Evolutionary conservation across 2,329 filamentous ascomycete genomes (phyloP).

Genomic region (Aspergillus pseudoterreus): DNA sequence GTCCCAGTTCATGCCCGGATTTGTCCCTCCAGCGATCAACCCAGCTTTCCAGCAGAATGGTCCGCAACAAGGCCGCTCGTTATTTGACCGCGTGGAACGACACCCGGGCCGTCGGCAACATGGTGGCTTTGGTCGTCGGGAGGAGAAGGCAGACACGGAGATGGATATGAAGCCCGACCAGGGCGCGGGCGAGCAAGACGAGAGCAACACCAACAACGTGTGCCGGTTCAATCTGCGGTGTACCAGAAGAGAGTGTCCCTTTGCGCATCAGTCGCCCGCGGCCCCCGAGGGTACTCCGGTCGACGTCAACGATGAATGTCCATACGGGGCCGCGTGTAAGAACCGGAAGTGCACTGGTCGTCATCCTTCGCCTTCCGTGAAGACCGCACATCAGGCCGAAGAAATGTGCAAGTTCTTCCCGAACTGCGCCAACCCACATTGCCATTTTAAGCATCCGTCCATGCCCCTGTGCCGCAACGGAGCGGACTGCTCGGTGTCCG

Average conservation of each 20-base stretch:
- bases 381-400: slow-evolving; percentile 72
- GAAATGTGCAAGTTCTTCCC: slow-evolving; percentile 89
- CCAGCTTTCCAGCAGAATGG: slow-evolving; percentile 50
- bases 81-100: slow-evolving; percentile 68
- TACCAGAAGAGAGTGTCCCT: slow-evolving; percentile 84
- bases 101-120: slow-evolving; percentile 49
- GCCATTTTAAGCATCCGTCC: slow-evolving; percentile 82
- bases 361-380: slow-evolving; percentile 86
- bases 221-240: slow-evolving; percentile 91
- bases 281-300: slow-evolving; percentile 73
- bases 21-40: slow-evolving; percentile 51
- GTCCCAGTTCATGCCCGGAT: slow-evolving; percentile 63
- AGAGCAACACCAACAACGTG: slow-evolving; percentile 59
- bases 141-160: slow-evolving; percentile 27
- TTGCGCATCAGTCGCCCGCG: slow-evolving; percentile 89
- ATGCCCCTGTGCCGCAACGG: slow-evolving; percentile 90
- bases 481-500: slow-evolving; percentile 73
- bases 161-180: slow-evolving; percentile 39
- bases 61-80: slow-evolving; percentile 53
- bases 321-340: slow-evolving; percentile 87
- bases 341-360: slow-evolving; percentile 90
- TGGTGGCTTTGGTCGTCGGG: slow-evolving; percentile 51
- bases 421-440: slow-evolving; percentile 82
- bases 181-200: slow-evolving; percentile 45
- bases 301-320: slow-evolving; percentile 76